A percentile compares a stretch with the other conserved stretches of the same genome.
phyloP scores from a whole-genome alignment of 371 early-diverging fungal genomes.

The Thermomucor indicae-seudaticae region DNA sequence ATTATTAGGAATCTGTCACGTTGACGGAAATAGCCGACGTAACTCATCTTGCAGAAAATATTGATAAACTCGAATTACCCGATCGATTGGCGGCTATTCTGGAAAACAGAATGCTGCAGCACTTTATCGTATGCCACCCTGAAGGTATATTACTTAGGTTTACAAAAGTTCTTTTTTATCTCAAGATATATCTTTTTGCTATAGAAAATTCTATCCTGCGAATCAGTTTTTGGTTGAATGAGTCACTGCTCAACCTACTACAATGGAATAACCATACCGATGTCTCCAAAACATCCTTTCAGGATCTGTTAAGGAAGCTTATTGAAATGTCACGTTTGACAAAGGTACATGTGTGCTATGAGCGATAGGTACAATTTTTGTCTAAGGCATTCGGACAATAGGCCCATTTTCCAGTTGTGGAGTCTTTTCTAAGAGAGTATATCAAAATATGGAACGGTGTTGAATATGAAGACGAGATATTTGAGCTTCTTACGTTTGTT shows the following conservation, averaged over 20 bases:
- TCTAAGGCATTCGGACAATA: slow-evolving; percentile 5
- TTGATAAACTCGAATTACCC: slow-evolving; percentile 36
- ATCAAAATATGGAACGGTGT: slow-evolving; percentile 50
- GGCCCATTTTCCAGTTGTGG: slow-evolving; percentile 47
- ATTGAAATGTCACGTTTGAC: slow-evolving; percentile 35
- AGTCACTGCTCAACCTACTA: slow-evolving; percentile 25
- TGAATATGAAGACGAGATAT: slow-evolving; percentile 42
- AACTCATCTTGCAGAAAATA: slow-evolving; percentile 21
- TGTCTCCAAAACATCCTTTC: slow-evolving; percentile 18
- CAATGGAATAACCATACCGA: slow-evolving; percentile 35
- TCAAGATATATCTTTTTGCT: too few species aligned
- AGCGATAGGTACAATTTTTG: not conserved
- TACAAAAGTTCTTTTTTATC: too few species aligned
- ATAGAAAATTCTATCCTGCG: slow-evolving; percentile 30
- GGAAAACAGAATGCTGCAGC: slow-evolving; percentile 45
- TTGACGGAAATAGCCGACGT: slow-evolving; percentile 16
- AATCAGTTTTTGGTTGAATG: slow-evolving; percentile 44
- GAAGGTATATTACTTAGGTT: too few species aligned
- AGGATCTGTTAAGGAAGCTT: slow-evolving; percentile 28
- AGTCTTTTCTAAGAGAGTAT: slow-evolving; percentile 40
- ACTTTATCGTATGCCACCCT: slow-evolving; percentile 33
- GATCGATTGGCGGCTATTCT: slow-evolving; percentile 44
- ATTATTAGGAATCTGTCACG: slow-evolving; percentile 3
- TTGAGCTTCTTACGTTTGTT: slow-evolving; percentile 41
- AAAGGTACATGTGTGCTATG: slow-evolving; percentile 26